Evolutionary conservation across 1,284 basidiomycete species (phyloP), one percentile per base, ranked within the genome.

Genomic region (Cystobasidium pallidum): DNA sequence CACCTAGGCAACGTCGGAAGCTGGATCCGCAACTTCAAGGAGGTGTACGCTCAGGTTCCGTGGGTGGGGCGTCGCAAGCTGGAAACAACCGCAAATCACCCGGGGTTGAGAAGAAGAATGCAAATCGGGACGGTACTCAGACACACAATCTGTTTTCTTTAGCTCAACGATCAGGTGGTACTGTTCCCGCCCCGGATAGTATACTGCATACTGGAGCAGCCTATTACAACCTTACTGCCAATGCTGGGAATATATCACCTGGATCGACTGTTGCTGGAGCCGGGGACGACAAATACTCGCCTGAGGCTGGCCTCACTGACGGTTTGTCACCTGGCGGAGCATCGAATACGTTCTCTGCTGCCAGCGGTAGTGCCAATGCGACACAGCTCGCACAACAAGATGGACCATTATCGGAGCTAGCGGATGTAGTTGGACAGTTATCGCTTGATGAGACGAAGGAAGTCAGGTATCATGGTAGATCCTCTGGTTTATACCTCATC

Each of bases 391-490:
- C 45, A 26, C 57, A 61, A 34, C 47, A 70, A 64, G 68, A 74
- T 55, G 66, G 72, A 15, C 67, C 73, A 32, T 54, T 78, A 62
- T 70, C 62, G 0, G 85, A 86, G 66, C 81, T 92, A 15, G 84
- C 86, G 21, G 86, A 88, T 75, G 90, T 90, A 41, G 84, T 92
- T 4, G 91, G 91, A 2, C 91, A 92, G 80, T 82, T 93, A 73
- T 91, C 89, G 74, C 78, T 93, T 76, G 91, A 92, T 77, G 91
- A 93, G 82, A 89, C 92, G 70, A 85, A 86, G 85, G 88, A 92
- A 79, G 87, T 92, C 3, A 55, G 78, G 67, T 79, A 80, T 68
- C 79, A 80, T 47, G 78, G 78, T 6, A 66, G 78, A 79, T 88
- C 86, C 6, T 91, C 89, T 70, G 91, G 91, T 0, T 80, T 93